Conservation (phyloP, 2,329 filamentous ascomycete species). For the Mycocentrospora acerina region DNA sequence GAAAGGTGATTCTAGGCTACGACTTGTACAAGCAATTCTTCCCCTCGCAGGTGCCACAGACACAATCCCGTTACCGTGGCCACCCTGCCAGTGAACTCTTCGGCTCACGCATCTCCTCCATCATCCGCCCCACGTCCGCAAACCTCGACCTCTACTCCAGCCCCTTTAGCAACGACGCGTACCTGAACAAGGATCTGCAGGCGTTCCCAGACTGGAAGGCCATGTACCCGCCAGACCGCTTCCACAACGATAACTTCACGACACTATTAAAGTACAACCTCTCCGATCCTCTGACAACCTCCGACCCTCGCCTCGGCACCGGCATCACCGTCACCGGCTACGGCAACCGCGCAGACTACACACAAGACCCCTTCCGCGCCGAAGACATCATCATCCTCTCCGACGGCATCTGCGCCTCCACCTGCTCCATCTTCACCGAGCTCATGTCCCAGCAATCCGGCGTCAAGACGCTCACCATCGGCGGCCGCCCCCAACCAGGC, state of each 20-base stretch:
- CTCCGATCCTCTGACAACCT: constrained; percentile 35
- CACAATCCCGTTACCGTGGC: constrained; percentile 50
- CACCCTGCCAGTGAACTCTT: constrained; percentile 37
- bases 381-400: constrained; percentile 45
- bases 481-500: constrained; percentile 43
- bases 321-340: constrained; percentile 37
- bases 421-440: constrained; percentile 51
- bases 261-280: constrained; percentile 43
- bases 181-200: constrained; percentile 24
- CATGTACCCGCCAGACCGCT: constrained; percentile 38
- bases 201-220: constrained; percentile 39
- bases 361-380: constrained; percentile 38
- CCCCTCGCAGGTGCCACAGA: constrained; percentile 48
- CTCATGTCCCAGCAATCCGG: constrained; percentile 48
- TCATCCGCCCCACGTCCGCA: constrained; percentile 9
- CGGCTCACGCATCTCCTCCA: constrained; percentile 23
- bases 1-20: constrained; percentile 45
- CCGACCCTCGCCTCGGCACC: constrained; percentile 27
- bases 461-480: constrained; percentile 46
- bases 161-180: constrained; percentile 40
- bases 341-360: constrained; percentile 25
- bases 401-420: constrained; percentile 50
- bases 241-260: constrained; percentile 43
- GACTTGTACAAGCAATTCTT: constrained; percentile 58
- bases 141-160: constrained; percentile 30